Evolutionary conservation across 2,329 filamentous ascomycete genomes (phyloP), one percentile per base, ranked within the genome.

Genomic region (Aspergillus arachidicola): DNA sequence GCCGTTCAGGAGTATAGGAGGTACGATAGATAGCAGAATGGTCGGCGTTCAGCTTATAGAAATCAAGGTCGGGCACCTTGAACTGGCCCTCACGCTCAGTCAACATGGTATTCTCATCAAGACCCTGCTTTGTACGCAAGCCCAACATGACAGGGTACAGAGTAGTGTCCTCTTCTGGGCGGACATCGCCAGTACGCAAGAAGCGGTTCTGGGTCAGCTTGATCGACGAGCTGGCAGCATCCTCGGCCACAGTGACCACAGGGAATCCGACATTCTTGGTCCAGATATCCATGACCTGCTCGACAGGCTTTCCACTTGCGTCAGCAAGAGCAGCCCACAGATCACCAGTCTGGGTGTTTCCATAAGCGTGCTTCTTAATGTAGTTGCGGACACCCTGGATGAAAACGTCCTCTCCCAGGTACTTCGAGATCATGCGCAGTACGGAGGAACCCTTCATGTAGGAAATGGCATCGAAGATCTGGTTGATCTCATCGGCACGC

Each of bases 361-460:
- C 91, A 75, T 95, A 98, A n/a, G 93, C 93, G 76, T 97, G 94
- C 82, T 95, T 96, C 84, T 94, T 96, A 71, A 98, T 87, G 76
- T 98, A 98, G 61, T 87, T 87, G 58, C 93, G 88, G 59, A 98
- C 91, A 74, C 94, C 94, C 76, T 97, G 92, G 75, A 98, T 88
- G 84, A 98, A 98, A 21, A 87, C 85, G 50, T 97, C 93, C 78
- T 98, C 94, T 57, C 94, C 94, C 28, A 98, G 84, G 73, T 96
- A 96, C 69, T 93, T 96, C 23, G 94, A 97, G 69, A 98, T 94
- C 94, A 98, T 98, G 75, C 94, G 91, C 65, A 98, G 85, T 38
- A 98, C 94, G 71, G 93, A 96, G 12, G 94, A 97, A 21, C 94
- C 94, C 83, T 98, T 98, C 61, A 93, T 94, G 81, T 98, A 98